A percentile compares a stretch with the other conserved stretches of the same genome.
phyloP scores from a whole-genome alignment of 78 protist genomes.

The Anaeramoeba flamelloides region DNA sequence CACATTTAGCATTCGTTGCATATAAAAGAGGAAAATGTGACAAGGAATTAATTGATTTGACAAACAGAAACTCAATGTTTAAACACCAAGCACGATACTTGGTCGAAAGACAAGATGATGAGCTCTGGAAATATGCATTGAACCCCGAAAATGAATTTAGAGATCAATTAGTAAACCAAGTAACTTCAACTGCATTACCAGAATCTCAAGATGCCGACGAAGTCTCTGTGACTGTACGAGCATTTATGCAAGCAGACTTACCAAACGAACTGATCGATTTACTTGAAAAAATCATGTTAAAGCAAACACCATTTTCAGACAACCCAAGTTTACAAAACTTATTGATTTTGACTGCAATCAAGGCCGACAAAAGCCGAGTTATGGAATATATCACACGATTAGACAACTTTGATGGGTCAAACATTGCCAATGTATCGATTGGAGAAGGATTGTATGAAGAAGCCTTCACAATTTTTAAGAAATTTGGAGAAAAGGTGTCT shows the following conservation, averaged over 20 bases:
- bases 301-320: slow-evolving; percentile 59
- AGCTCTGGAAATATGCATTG: slow-evolving; percentile 86
- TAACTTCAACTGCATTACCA: slow-evolving; percentile 92
- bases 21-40: slow-evolving; percentile 72
- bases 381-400: slow-evolving; percentile 85
- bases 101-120: slow-evolving; percentile 81
- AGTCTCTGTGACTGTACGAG: slow-evolving; percentile 85
- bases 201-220: slow-evolving; percentile 69
- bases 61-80: slow-evolving; percentile 80
- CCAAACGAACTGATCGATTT: slow-evolving; percentile 95
- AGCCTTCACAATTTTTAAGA: slow-evolving; percentile 94
- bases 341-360: slow-evolving; percentile 91
- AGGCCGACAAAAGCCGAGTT: slow-evolving; percentile 90
- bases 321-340: slow-evolving; percentile 92
- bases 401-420: slow-evolving; percentile 86
- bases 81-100: slow-evolving; percentile 88
- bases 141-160: slow-evolving; percentile 58
- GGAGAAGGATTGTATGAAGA: slow-evolving; percentile 77
- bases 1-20: slow-evolving; percentile 60
- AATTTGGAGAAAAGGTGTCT: slow-evolving; percentile 54
- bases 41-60: slow-evolving; percentile 77
- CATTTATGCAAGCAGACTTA: slow-evolving; percentile 92
- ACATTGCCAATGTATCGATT: slow-evolving; percentile 83
- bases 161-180: slow-evolving; percentile 41
- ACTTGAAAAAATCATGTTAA: slow-evolving; percentile 92